Evolutionary conservation across 2,329 filamentous ascomycete species (phyloP), one percentile per base, ranked within the genome.

Genomic region (Neofusicoccum parvum): DNA sequence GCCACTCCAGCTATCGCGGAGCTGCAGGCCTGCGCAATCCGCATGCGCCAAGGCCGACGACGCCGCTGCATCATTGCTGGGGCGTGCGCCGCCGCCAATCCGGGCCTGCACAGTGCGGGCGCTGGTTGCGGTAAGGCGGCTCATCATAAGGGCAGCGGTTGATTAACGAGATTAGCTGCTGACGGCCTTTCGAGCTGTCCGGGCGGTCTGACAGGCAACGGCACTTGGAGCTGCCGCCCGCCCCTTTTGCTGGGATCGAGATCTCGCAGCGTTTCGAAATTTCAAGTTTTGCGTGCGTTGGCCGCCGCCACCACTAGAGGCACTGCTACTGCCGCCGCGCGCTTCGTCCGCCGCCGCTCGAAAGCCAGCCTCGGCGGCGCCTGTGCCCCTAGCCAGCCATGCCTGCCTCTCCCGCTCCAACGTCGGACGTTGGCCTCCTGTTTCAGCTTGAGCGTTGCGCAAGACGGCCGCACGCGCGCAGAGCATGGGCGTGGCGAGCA

Each of bases 391-490:
- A 36, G 41, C 54, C 39, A 27, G 54, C 54, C 39, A 39, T 51
- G 49, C 49, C 49, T 23, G 7, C 27, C 7, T 15, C 49, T 34
- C 14, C 49, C 27, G 23, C 27, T 36, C 12, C n/a, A 48, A 60
- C 56, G 56, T 60, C 43, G 27, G 56, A 58, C 53, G 53, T 58
- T 56, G 51, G 51, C 60, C 62, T 64, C 62, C 50, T 64, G 62
- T 64, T 64, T 64, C 62, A 64, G 49, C 50, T 54, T 64, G 62
- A 56, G 50, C 62, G 50, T 64, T 64, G 60, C 60, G 60, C 60
- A 64, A 64, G 27, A 11, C 48, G 36, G 41, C 60, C 14, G 37
- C 54, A 59, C 53, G 36, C 32, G 50, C 53, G 53, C 53, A 41
- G 53, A 17, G 46, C 46, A 49, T 32, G 27, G 27, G 4, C 27